These are phyloP conservation scores for Pholiota molesta DNA, from an alignment of 768 basidiomycete species.

Conservation along the genomic window DNA sequence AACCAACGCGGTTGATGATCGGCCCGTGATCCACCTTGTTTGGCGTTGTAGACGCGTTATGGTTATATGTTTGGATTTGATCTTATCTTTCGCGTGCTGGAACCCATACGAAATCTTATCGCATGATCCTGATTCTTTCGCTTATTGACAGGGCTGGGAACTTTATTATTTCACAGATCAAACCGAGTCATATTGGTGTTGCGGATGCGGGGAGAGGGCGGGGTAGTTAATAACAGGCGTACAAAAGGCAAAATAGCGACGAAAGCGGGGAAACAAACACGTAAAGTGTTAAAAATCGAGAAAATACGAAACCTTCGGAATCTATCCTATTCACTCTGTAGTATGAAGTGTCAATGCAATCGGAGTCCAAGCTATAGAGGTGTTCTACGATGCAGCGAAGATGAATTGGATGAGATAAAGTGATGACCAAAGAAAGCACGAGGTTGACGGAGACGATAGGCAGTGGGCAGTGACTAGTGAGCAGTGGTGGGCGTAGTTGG, in stretches of 20 bases:
- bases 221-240: slow-evolving; percentile 7
- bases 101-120: slow-evolving; percentile 3
- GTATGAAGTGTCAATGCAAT: slow-evolving; percentile 3
- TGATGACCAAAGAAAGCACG: slow-evolving; percentile 14
- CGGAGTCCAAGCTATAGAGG: slow-evolving; percentile 9
- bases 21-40: slow-evolving; percentile 18
- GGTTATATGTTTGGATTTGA: slow-evolving; percentile 17
- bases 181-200: slow-evolving; percentile 23
- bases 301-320: slow-evolving; percentile 7
- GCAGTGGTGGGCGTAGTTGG: slow-evolving; percentile 3
- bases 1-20: slow-evolving; percentile 18
- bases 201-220: slow-evolving; percentile 16
- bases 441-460: slow-evolving; percentile 10
- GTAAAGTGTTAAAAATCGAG: slow-evolving; percentile 10
- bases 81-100: slow-evolving; percentile 17
- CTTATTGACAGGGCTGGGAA: slow-evolving; percentile 8
- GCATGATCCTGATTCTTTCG: background rate
- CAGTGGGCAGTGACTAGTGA: slow-evolving; percentile 1
- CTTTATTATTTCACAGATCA: slow-evolving; percentile 16
- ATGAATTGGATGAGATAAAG: background rate
- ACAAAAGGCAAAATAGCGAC: background rate
- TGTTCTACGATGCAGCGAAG: slow-evolving; percentile 13
- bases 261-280: slow-evolving; percentile 9
- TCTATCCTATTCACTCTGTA: slow-evolving; percentile 17
- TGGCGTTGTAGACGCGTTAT: slow-evolving; percentile 30